Conservation (phyloP, 371 early-diverging fungal species). For the Furculomyces boomerangus region DNA sequence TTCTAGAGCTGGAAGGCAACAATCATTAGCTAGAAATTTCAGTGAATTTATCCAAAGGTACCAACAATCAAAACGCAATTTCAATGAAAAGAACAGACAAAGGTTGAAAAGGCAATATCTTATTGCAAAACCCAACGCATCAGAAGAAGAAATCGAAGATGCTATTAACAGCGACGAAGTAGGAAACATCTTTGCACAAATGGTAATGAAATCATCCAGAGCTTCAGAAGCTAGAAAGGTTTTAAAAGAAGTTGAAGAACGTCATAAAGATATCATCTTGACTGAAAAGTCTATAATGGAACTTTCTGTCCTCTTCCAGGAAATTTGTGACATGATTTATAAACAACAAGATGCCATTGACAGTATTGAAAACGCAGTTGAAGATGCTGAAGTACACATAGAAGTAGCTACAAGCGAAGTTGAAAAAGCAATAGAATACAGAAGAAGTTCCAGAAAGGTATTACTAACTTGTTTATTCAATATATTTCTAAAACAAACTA, state of each 20-base stretch:
- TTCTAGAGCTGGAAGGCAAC: constrained; percentile 10
- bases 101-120: constrained; percentile 13
- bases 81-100: constrained; percentile 6
- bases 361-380: constrained; percentile 13
- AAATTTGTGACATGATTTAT: constrained; percentile 31
- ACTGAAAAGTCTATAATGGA: constrained; percentile 31
- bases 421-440: constrained; percentile 11
- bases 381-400: constrained; percentile 11
- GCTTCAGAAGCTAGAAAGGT: constrained; percentile 8
- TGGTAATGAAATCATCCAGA: constrained; percentile 7
- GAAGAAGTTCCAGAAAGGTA: constrained; percentile 16
- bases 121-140: constrained; percentile 15
- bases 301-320: constrained; percentile 29
- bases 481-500: no score
- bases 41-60: constrained; percentile 6
- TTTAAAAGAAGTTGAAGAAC: constrained; percentile 11
- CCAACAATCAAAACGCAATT: constrained; percentile 5
- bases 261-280: constrained; percentile 12
- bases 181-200: constrained; percentile 10
- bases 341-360: constrained; percentile 19
- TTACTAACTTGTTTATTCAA: constrained; percentile 8
- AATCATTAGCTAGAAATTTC: constrained; percentile 7
- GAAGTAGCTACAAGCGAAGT: constrained; percentile 8
- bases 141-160: constrained; percentile 10
- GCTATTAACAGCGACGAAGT: constrained; percentile 12